Evolutionary conservation across 73 alveolate genomes (phyloP), one percentile per base, ranked within the genome.

Genomic region (Paramecium sonneborni): DNA sequence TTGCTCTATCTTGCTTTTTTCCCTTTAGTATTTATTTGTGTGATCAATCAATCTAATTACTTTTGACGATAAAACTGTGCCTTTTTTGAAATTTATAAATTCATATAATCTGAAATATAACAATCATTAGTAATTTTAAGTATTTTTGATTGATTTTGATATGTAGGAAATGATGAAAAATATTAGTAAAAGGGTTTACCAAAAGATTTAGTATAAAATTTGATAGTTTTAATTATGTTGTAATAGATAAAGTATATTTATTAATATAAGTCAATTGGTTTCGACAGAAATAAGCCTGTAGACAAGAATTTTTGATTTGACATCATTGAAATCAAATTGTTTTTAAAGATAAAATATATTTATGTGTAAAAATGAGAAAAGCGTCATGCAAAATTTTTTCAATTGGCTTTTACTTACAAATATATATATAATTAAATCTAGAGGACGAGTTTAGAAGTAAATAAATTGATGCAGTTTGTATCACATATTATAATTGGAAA

Each of bases 91-190:
- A 98, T 94, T n/a, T 95, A 91, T 38, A 97, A 98, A 92, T 98
- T 97, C 21, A 98, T 98, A 84, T 92, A 96, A 92, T 98, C 99
- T 5, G 95, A 95, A 15, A 97, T 96, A 95, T 98, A 99, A 67
- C 97, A 97, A 88, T 96, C 96, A 38, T 96, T 97, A 85, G 97
- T 99, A 92, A 97, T 97, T 94, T 93, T 94, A 15, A 52, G 68
- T 18, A n/a, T 52, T 52, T 28, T 9, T 52, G 0, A 52, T 52
- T 18, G 68, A 52, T 52, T 5, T 21, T 0, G 34, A n/a, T n/a
- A n/a, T n/a, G n/a, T n/a, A n/a, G 14, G 18, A 5, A n/a, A 52
- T 52, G 68, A 18, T 18, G n/a, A 0, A n/a, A 52, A 3, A 18
- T 18, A 5, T 18, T 52, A 4, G 8, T n/a, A 3, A 52, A 52